phyloP scores from a whole-genome alignment of 495 filamentous ascomycete genomes.

The Rusavskia elegans region DNA sequence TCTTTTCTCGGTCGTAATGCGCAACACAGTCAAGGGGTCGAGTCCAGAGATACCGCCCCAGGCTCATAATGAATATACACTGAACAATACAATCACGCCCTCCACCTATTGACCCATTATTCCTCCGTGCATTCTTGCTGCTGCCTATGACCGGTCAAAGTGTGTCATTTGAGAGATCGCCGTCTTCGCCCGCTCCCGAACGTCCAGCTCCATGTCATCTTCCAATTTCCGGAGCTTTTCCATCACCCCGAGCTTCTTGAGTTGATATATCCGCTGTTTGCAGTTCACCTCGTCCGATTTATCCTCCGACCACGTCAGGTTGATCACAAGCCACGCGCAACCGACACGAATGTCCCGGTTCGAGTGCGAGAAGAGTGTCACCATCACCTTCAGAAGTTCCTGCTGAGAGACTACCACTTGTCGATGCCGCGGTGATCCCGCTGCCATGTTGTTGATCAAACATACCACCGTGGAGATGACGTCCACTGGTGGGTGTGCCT shows the following conservation, averaged over 20 bases:
- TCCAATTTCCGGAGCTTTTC: constrained; percentile 11
- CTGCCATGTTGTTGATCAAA: constrained; percentile 74
- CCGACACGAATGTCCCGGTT: constrained; percentile 54
- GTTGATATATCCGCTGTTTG: constrained; percentile 43
- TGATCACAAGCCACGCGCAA: constrained; percentile 67
- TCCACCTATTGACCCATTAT: too few relatives aligned
- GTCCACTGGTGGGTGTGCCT: constrained; percentile 44
- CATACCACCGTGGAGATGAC: constrained; percentile 60
- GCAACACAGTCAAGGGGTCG: too few relatives aligned
- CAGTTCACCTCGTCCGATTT: constrained; percentile 42
- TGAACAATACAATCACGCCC: neutral
- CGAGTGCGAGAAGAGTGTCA: constrained; percentile 48
- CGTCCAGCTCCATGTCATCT: constrained; percentile 66
- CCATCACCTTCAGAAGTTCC: constrained; percentile 32
- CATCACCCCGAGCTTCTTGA: constrained; percentile 50
- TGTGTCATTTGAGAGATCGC: constrained; percentile 48
- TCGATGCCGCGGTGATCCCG: constrained; percentile 58
- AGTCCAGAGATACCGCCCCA: neutral
- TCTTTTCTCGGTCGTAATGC: too few relatives aligned
- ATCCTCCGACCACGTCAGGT: constrained; percentile 69
- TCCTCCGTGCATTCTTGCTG: too few relatives aligned
- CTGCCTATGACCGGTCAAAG: too few relatives aligned
- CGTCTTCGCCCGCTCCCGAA: constrained; percentile 67
- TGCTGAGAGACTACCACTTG: constrained; percentile 54
- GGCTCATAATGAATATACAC: neutral